phyloP scores from a whole-genome alignment of 805 yeast genomes.

The Starmerella vaccinii region DNA sequence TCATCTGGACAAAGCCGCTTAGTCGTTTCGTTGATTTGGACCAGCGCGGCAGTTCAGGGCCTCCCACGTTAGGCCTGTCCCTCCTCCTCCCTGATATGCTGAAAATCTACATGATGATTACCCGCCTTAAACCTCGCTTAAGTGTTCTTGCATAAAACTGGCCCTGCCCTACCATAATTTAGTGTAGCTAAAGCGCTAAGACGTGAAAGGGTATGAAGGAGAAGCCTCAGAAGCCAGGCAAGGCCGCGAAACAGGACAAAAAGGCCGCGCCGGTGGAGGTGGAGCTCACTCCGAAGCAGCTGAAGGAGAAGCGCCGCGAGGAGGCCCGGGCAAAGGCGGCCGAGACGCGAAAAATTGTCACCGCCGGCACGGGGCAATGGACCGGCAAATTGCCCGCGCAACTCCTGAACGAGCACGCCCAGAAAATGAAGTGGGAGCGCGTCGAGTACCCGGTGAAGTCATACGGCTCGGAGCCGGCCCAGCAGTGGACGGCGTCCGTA shows the following conservation, averaged over 20 bases:
- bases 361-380: conserved; percentile 67
- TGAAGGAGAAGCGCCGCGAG: conserved; percentile 28
- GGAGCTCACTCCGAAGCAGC: conserved; percentile 29
- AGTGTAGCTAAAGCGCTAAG: no score
- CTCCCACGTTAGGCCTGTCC: no score
- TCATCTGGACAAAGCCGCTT: no score
- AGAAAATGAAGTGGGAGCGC: conserved; percentile 79
- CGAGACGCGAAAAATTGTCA: conserved; percentile 34
- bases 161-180: conserved; percentile 1
- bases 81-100: no score
- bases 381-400: conserved; percentile 91
- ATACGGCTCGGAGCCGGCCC: conserved; percentile 21
- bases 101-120: no score
- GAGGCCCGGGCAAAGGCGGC: conserved; percentile 31
- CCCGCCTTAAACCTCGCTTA: not conserved
- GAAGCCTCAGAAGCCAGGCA: conserved; percentile 22
- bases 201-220: conserved; percentile 14
- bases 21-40: no score
- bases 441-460: conserved; percentile 56
- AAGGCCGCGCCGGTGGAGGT: conserved; percentile 8
- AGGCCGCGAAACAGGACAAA: conserved; percentile 13
- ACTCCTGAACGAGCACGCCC: conserved; percentile 75
- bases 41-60: no score
- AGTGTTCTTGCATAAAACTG: not conserved
- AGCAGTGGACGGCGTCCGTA: conserved; percentile 59